Conservation (phyloP, 805 yeast genomes). For the Sugiyamaella valdiviana region DNA sequence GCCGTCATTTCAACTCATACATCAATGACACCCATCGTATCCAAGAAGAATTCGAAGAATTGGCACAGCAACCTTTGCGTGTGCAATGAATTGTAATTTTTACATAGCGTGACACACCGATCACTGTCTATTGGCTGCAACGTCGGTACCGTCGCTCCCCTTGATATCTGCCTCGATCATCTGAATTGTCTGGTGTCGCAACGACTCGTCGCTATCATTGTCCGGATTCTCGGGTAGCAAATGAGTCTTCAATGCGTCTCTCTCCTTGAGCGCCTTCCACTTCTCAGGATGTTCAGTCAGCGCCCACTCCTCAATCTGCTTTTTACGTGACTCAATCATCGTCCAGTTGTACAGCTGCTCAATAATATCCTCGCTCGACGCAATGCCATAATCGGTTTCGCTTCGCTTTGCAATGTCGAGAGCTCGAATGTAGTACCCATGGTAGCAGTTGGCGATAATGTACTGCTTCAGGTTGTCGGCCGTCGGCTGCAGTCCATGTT, state of each 20-base stretch:
- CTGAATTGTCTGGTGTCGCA: constrained; percentile 22
- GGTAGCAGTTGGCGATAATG: constrained; percentile 63
- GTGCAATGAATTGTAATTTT: too few species aligned
- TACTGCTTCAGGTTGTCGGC: constrained; percentile 51
- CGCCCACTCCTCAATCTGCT: constrained; percentile 38
- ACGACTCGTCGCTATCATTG: constrained; percentile 28
- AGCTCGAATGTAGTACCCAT: constrained; percentile 55
- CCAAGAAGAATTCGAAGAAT: too few species aligned
- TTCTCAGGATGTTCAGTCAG: constrained; percentile 27
- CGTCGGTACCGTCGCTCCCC: too few species aligned
- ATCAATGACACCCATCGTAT: too few species aligned
- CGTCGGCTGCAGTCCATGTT: constrained; percentile 47
- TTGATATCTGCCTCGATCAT: constrained; percentile 15
- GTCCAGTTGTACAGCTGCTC: constrained; percentile 41
- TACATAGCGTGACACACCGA: too few species aligned
- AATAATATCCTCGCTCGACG: constrained; percentile 23
- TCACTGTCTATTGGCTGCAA: too few species aligned
- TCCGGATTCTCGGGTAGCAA: constrained; percentile 28
- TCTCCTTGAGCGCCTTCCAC: constrained; percentile 36
- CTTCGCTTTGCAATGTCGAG: constrained; percentile 43
- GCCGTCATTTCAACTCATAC: too few species aligned
- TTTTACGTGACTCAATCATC: constrained; percentile 33
- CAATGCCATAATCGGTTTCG: constrained; percentile 33
- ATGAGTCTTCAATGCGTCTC: constrained; percentile 27
- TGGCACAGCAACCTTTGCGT: too few species aligned